phyloP scores from a whole-genome alignment of 495 filamentous ascomycete genomes.

The Letharia lupina region DNA sequence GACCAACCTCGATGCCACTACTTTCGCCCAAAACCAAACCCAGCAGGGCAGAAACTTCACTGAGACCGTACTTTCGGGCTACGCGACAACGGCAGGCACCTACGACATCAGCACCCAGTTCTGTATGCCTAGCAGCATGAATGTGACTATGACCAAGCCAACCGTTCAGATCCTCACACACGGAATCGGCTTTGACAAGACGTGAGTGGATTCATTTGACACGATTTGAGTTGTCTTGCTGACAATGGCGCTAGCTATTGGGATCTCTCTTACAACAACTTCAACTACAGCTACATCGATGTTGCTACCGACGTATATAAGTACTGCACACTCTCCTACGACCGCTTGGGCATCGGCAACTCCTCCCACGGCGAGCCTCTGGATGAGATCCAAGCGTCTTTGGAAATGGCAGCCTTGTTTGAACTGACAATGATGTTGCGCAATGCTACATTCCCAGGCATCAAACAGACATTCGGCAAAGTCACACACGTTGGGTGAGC shows the following conservation, averaged over 20 bases:
- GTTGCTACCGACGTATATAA: constrained; percentile 43
- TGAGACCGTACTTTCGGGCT: constrained; percentile 26
- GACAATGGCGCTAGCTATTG: constrained; percentile 40
- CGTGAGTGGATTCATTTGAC: constrained; percentile 22
- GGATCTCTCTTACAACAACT: constrained; percentile 46
- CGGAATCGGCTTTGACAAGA: constrained; percentile 52
- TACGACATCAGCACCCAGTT: constrained; percentile 34
- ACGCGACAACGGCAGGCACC: constrained; percentile 27
- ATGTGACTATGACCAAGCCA: constrained; percentile 24
- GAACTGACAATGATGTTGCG: constrained; percentile 43
- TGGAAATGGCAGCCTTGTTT: constrained; percentile 44
- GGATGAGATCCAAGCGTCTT: constrained; percentile 42
- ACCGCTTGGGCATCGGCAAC: constrained; percentile 50
- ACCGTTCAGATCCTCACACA: constrained; percentile 52
- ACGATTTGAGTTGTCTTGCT: neutral
- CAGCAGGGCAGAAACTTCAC: constrained; percentile 32
- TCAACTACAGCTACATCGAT: constrained; percentile 49
- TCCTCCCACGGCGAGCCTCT: constrained; percentile 49
- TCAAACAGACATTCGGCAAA: constrained; percentile 35
- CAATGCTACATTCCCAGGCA: constrained; percentile 31
- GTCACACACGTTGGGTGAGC: constrained; percentile 43
- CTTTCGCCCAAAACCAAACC: constrained; percentile 31
- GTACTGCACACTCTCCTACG: constrained; percentile 47
- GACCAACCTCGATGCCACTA: constrained; percentile 35
- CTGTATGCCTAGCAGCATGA: constrained; percentile 30